These are phyloP conservation scores for Perilla frutescens DNA, from an alignment of 257 asterid genomes.

Conservation along the genomic window DNA sequence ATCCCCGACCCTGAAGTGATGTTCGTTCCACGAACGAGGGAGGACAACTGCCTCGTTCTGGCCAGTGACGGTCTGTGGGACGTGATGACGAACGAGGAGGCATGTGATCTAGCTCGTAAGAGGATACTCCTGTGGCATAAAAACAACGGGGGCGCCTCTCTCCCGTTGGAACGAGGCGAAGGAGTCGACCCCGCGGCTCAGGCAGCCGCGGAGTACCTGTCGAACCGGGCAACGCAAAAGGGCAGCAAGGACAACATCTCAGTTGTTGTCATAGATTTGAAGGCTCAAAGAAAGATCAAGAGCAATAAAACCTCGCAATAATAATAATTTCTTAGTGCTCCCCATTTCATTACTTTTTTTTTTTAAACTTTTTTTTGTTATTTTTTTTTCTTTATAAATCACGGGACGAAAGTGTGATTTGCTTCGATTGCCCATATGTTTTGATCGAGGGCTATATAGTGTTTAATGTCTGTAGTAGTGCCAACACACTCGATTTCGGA, in stretches of 20 bases:
- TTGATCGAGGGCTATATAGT: constrained; percentile 43
- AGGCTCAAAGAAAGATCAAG: constrained; percentile 76
- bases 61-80: constrained; percentile 99
- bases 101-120: constrained; percentile 80
- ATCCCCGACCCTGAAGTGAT: constrained; percentile 90
- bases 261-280: constrained; percentile 83
- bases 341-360: constrained; percentile 20
- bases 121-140: constrained; percentile 82
- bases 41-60: constrained; percentile 78
- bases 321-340: constrained; percentile 3
- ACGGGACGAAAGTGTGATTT: constrained; percentile 34
- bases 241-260: constrained; percentile 94
- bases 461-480: constrained; percentile 11
- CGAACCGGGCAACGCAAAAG: constrained; percentile 81
- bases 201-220: constrained; percentile 88
- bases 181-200: constrained; percentile 94
- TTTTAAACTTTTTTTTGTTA: neutral
- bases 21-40: constrained; percentile 70
- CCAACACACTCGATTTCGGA: constrained; percentile 37
- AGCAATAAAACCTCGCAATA: constrained; percentile 42
- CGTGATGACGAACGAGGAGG: constrained; percentile 90
- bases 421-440: constrained; percentile 44
- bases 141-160: constrained; percentile 46
- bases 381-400: constrained; percentile 6
- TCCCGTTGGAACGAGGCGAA: constrained; percentile 64